Conservation (phyloP, 108 stramenopile species). For the Thalassiosira profunda region DNA sequence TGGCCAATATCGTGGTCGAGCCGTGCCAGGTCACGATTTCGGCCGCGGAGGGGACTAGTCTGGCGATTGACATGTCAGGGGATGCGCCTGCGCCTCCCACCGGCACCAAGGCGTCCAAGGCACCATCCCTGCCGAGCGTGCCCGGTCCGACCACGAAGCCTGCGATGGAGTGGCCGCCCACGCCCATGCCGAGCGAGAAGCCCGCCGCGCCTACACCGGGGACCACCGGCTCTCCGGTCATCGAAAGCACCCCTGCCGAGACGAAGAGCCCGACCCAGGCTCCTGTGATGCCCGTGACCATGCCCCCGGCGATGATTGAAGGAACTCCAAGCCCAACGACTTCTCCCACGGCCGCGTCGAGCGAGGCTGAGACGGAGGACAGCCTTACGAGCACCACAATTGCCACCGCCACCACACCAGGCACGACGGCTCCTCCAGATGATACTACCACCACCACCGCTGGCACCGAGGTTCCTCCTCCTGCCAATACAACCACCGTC, state of each 20-base stretch:
- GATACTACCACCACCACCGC: not conserved
- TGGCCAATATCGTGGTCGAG: slow-evolving; percentile 1
- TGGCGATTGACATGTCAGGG: slow-evolving; percentile 15
- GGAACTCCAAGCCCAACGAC: not conserved
- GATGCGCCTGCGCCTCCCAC: slow-evolving; percentile 1
- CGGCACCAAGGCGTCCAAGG: not conserved
- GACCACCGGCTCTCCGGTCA: no score
- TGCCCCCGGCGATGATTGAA: slow-evolving; percentile 5
- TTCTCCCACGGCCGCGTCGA: not conserved
- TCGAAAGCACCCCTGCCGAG: no score
- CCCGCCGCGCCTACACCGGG: no score
- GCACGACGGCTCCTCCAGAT: not conserved
- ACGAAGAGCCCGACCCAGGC: not conserved
- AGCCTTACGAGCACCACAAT: not conserved
- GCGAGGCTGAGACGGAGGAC: no score
- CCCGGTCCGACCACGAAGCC: not conserved
- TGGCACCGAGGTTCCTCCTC: no score
- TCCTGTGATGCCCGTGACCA: not conserved
- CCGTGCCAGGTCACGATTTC: slow-evolving; percentile 23
- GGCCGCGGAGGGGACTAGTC: slow-evolving; percentile 21
- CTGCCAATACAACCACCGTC: no score
- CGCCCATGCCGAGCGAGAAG: not conserved
- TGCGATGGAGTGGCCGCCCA: slow-evolving; percentile 3
- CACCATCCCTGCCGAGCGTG: no score
- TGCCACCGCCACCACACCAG: not conserved